Percentiles rank a stretch among this genome's conserved stretches.
phyloP scores from a whole-genome alignment of 2,329 filamentous ascomycete species.

The Beauveria bassiana region DNA sequence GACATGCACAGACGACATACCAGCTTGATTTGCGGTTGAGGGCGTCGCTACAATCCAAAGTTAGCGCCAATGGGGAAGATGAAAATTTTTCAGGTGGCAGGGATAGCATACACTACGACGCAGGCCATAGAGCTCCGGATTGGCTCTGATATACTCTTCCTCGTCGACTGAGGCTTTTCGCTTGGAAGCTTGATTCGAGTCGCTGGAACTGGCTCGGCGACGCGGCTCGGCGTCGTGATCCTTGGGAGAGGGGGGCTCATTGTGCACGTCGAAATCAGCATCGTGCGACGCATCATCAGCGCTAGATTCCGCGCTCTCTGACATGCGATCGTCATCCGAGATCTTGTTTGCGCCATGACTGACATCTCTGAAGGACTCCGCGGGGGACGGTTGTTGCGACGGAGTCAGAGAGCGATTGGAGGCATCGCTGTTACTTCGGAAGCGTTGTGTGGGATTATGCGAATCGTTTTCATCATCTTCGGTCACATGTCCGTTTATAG shows the following conservation, averaged over 20 bases:
- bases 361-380: constrained; percentile 32
- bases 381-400: constrained; percentile 37
- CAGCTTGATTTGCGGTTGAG: constrained; percentile 49
- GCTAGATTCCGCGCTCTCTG: constrained; percentile 41
- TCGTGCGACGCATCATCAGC: constrained; percentile 55
- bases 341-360: constrained; percentile 34
- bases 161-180: constrained; percentile 63
- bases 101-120: constrained; percentile 72
- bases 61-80: constrained; percentile 22
- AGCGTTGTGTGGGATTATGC: constrained; percentile 28
- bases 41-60: constrained; percentile 39
- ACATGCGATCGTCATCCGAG: constrained; percentile 29
- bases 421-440: constrained; percentile 57
- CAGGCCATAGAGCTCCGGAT: constrained; percentile 91
- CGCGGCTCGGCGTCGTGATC: constrained; percentile 18
- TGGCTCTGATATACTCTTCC: constrained; percentile 78
- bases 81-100: constrained; percentile 15
- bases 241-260: constrained; percentile 36
- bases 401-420: constrained; percentile 61
- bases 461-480: constrained; percentile 40
- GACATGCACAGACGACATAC: constrained; percentile 31
- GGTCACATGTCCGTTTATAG: constrained; percentile 59
- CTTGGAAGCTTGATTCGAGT: constrained; percentile 63
- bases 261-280: constrained; percentile 69
- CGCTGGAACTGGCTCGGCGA: constrained; percentile 60